Evolutionary conservation across 2,329 filamentous ascomycete species (phyloP).

Genomic region (Fusarium clavum): DNA sequence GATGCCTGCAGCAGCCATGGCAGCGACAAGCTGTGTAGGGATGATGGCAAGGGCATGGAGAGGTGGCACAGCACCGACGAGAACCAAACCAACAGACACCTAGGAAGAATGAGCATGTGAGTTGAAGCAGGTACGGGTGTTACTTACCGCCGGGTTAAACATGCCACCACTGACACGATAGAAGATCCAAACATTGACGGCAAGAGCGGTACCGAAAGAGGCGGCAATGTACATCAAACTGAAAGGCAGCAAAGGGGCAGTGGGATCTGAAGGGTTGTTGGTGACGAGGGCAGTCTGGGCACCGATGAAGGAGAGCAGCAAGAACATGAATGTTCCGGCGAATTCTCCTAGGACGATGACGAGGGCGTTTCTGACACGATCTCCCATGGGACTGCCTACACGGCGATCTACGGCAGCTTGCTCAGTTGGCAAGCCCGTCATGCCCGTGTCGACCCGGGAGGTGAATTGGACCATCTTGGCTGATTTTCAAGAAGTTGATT

Average conservation of each 20-base stretch:
- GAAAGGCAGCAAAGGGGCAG: conserved; percentile 48
- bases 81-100: conserved; percentile 69
- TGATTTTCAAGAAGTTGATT: not conserved
- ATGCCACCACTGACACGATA: conserved; percentile 65
- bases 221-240: conserved; percentile 62
- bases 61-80: conserved; percentile 67
- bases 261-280: conserved; percentile 45
- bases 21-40: conserved; percentile 67
- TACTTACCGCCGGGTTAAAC: conserved; percentile 63
- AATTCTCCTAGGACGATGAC: conserved; percentile 63
- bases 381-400: conserved; percentile 10
- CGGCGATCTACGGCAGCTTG: conserved; percentile 17
- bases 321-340: conserved; percentile 65
- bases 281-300: conserved; percentile 53
- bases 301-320: conserved; percentile 58
- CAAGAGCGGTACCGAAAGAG: conserved; percentile 62
- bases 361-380: conserved; percentile 49
- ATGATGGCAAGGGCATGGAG: conserved; percentile 64
- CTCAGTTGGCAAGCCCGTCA: conserved; percentile 29
- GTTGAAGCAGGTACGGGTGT: not conserved
- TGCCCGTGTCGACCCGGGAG: conserved; percentile 10
- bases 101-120: conserved; percentile 34
- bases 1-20: conserved; percentile 69
- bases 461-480: conserved; percentile 28
- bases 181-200: conserved; percentile 68